Base-by-base conservation (phyloP, 2,329 filamentous ascomycete genomes). In the Blastomyces silverae region DNA sequence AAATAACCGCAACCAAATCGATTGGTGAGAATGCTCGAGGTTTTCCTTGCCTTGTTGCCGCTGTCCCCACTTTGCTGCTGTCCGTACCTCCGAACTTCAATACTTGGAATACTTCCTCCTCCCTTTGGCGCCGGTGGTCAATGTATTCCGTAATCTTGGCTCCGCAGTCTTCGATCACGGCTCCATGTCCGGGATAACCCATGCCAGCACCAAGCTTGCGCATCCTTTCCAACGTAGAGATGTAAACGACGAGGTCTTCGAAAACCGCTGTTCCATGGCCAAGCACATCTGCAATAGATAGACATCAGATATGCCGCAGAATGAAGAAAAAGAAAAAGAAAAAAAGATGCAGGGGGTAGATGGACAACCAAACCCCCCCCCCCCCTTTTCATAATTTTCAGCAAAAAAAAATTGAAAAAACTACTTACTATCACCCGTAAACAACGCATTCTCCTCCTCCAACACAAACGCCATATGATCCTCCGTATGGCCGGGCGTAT, bases 1-100 rank as follows among this genome's bases (percentile, higher is more conserved):
- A 99, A 44, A 99, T 91, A 42, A 89, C 80, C 76, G 89, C 90
- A n/a, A 97, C 93, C 68, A 97, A 81, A 65, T 93, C 90, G 83
- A 91, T 88, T 10, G 86, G 82, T 7, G 84, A 85, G 89, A 89
- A 91, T 1, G 67, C 64, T 0, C 76, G 74, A 75, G 55, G 77
- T 62, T 61, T 59, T n/a, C 17, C n/a, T 34, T 50, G 13, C 52
- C 67, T 22, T 74, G 74, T 70, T 74, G 75, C 73, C 71, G 72
- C 46, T 63, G 68, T 25, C 57, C 50, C 59, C 69, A 66, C 65
- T 20, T 73, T 70, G 59, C 11, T 17, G n/a, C 31, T 20, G 20
- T 76, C 75, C 11, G 75, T 67, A 44, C 73, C 76, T 13, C 77
- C 73, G 56, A 78, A 79, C 53, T 78, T 78, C 69, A 96, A 74